Conservation (phyloP, 176 grass and related monocot genomes). For the Hordeum vulgare region DNA sequence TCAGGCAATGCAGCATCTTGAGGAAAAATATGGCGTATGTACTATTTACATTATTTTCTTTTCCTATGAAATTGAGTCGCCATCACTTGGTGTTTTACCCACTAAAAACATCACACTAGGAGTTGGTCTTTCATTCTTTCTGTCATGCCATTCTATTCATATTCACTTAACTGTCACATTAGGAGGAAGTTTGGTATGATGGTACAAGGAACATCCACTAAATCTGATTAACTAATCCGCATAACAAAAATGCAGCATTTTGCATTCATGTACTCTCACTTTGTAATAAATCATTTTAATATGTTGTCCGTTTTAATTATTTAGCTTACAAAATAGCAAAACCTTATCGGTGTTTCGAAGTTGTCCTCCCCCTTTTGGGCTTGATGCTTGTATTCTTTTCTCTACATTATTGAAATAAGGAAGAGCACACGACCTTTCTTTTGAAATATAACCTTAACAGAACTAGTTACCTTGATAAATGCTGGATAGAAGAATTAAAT, state of each 20-base stretch:
- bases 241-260: not conserved
- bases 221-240: not conserved
- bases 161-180: not conserved
- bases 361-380: not conserved
- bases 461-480: not conserved
- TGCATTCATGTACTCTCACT: not conserved
- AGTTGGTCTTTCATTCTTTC: not conserved
- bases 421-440: not conserved
- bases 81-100: not conserved
- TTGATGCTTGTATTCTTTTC: not conserved
- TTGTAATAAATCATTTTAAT: not conserved
- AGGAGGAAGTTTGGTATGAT: not conserved
- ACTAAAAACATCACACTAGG: not conserved
- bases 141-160: not conserved
- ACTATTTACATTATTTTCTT: conserved; percentile 20
- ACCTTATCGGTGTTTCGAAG: not conserved
- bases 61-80: conserved; percentile 2
- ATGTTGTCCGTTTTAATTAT: not conserved
- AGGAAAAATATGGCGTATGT: conserved; percentile 75
- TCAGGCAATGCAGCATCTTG: conserved; percentile 91
- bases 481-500: not conserved
- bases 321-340: not conserved
- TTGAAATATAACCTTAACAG: not conserved
- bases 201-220: not conserved
- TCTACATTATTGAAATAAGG: not conserved